Base-by-base conservation (phyloP, 352 stramenopile genomes). In the Blastocystis sp. region DNA sequence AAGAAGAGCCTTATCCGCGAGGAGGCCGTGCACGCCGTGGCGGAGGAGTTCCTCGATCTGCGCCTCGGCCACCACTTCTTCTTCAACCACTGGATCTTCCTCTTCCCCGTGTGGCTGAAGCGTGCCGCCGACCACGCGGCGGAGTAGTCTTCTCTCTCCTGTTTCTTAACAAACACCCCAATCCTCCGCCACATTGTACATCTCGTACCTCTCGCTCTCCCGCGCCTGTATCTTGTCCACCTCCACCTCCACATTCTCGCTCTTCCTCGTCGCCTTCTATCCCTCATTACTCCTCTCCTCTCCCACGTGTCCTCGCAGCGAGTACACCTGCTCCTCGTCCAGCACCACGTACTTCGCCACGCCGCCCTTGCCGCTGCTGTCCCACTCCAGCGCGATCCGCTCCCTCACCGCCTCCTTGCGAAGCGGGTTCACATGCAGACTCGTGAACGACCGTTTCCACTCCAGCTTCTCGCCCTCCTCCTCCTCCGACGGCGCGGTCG, bases 51-150 rank as follows among this genome's bases (percentile, higher is more conserved):
- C 45, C 48, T 81, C 21, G 71, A 81, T n/a, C 28, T 81, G 19
- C 48, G 71, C 10, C 54, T 81, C 2, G 71, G 71, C 17, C 54
- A 81, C 48, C 71, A 81, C 48, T 81, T 81, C 59, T 81, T 57
- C 40, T 64, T 64, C 19, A 81, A 81, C 66, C 71, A 81, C 54
- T 81, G 71, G 71, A 60, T 81, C 19, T 81, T 81, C 3, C 43
- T 81, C 48, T 81, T 81, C 52, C 71, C 71, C 21, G 38, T 81
- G 6, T 81, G 71, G 71, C 40, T 81, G 57, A 81, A 81, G 40
- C 48, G 71, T 1, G 71, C 71, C n/a, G 71, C 71, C 14, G 71
- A 81, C 2, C 24, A 81, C 43, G 28, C 21, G 43, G 19, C 69
- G 11, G 45, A 79, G 57, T 77, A 40, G 28, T 34, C 28, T 34